Percentiles rank a stretch among this genome's conserved stretches.
Conservation (phyloP, 2,329 filamentous ascomycete species). For the Scedosporium dehoogii region DNA sequence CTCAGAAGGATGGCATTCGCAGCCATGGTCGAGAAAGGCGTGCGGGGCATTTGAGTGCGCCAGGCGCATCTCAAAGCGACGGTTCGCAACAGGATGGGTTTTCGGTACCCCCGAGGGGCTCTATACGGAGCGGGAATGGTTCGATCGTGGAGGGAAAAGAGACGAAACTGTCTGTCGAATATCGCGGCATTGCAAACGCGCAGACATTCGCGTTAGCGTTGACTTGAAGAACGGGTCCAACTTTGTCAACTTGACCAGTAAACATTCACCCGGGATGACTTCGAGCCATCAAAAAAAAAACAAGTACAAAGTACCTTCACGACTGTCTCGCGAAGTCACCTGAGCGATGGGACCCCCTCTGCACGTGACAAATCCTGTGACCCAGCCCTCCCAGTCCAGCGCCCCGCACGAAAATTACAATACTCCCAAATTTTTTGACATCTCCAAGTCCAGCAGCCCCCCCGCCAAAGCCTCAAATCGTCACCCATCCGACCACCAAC, state of each 20-base stretch:
- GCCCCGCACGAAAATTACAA: slow-evolving; percentile 8
- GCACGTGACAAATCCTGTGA: background rate
- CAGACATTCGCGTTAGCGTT: no score
- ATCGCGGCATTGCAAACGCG: no score
- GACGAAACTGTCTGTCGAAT: no score
- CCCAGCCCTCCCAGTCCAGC: background rate
- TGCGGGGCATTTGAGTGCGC: slow-evolving; percentile 5
- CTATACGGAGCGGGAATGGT: background rate
- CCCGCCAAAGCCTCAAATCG: background rate
- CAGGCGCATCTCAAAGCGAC: slow-evolving; percentile 4
- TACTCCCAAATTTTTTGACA: background rate
- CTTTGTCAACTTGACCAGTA: background rate
- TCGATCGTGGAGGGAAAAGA: background rate
- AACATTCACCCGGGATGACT: background rate
- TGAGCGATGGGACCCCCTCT: background rate
- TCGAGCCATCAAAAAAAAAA: background rate
- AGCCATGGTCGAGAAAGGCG: background rate
- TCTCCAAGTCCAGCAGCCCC: background rate
- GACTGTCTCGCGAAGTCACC: slow-evolving; percentile 3
- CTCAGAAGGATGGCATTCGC: background rate
- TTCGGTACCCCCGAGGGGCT: background rate
- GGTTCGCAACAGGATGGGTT: slow-evolving; percentile 3
- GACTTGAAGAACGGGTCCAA: background rate
- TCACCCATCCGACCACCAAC: background rate
- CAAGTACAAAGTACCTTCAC: background rate